These are phyloP conservation scores for Hevea brasiliensis DNA, from an alignment of 345 rosid genomes.

Conservation along the genomic window DNA sequence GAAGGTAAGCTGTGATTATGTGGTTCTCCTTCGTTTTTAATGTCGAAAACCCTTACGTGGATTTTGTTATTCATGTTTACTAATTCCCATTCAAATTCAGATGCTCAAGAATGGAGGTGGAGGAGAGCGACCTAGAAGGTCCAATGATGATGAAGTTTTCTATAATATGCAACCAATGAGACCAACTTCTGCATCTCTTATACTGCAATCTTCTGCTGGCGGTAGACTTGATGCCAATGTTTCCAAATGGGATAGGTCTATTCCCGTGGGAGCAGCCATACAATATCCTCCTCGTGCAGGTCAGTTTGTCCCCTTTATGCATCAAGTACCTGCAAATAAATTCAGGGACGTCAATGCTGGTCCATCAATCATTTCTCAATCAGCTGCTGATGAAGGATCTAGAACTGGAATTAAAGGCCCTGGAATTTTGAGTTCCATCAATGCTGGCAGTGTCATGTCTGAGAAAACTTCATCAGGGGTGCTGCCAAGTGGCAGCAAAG, in stretches of 20 bases:
- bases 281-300: slow-evolving; percentile 64
- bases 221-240: slow-evolving; percentile 43
- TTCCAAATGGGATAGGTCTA: slow-evolving; percentile 52
- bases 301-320: slow-evolving; percentile 62
- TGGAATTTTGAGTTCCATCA: slow-evolving; percentile 51
- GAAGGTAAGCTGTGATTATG: slow-evolving; percentile 49
- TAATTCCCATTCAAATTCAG: slow-evolving; percentile 35
- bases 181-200: slow-evolving; percentile 52
- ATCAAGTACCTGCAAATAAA: slow-evolving; percentile 60
- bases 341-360: slow-evolving; percentile 59
- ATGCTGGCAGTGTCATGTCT: slow-evolving; percentile 30
- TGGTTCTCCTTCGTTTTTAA: slow-evolving; percentile 7
- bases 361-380: slow-evolving; percentile 56
- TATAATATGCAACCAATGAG: slow-evolving; percentile 44
- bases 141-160: slow-evolving; percentile 50
- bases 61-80: slow-evolving; percentile 9
- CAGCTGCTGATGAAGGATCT: slow-evolving; percentile 99
- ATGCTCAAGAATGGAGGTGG: slow-evolving; percentile 62
- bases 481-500: slow-evolving; percentile 47
- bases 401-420: slow-evolving; percentile 91
- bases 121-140: slow-evolving; percentile 50
- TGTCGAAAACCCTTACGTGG: slow-evolving; percentile 5
- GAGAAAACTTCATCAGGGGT: slow-evolving; percentile 45
- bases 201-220: slow-evolving; percentile 48
- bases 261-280: slow-evolving; percentile 45